These are phyloP conservation scores for Pinus taeda DNA, from an alignment of 75 land plant species.

Conservation along the genomic window DNA sequence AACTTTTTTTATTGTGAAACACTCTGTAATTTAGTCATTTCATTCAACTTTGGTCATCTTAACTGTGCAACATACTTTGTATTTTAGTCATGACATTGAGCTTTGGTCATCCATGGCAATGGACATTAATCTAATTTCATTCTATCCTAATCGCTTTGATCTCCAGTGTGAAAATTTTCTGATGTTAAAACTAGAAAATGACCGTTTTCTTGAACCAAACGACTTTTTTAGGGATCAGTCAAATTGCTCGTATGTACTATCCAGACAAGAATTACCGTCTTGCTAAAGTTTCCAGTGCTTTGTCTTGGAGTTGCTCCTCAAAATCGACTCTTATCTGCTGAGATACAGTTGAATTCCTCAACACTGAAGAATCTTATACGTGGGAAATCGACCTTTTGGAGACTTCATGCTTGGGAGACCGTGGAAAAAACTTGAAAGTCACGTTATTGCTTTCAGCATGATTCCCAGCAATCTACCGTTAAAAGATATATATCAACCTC, in stretches of 20 bases:
- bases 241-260: not conserved
- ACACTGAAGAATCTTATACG: slow-evolving; percentile 11
- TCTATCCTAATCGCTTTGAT: not conserved
- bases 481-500: too few relatives aligned
- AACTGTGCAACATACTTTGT: not conserved
- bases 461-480: too few relatives aligned
- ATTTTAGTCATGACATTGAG: not conserved
- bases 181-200: not conserved
- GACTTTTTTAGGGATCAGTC: not conserved
- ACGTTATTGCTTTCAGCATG: slow-evolving; percentile 41
- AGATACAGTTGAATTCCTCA: slow-evolving; percentile 15
- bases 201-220: not conserved
- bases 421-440: slow-evolving; percentile 54
- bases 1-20: too few relatives aligned
- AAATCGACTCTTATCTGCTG: not conserved
- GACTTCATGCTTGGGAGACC: slow-evolving; percentile 59
- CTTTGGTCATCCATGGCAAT: not conserved
- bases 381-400: slow-evolving; percentile 73
- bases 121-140: not conserved
- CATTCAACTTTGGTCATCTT: too few relatives aligned
- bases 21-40: too few relatives aligned
- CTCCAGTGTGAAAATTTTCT: not conserved
- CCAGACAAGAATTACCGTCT: slow-evolving; percentile 46
- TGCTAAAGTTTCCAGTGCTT: slow-evolving; percentile 57
- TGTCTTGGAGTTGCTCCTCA: slow-evolving; percentile 70